A percentile compares a stretch with the other conserved stretches of the same genome.
phyloP scores from a whole-genome alignment of 176 grass and related monocot genomes.

The Lolium multiflorum region DNA sequence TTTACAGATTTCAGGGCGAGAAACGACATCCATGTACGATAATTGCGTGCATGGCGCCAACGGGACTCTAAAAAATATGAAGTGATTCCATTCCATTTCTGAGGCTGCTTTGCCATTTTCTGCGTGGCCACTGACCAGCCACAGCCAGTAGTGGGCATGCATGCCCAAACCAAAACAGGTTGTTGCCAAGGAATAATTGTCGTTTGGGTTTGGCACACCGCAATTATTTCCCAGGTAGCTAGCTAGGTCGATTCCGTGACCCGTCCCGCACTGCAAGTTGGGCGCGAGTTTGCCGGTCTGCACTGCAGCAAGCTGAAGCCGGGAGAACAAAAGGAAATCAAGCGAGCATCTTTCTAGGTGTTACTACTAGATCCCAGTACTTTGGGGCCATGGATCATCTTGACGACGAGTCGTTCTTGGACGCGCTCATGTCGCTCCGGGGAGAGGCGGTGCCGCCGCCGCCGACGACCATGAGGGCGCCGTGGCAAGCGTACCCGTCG shows the following conservation, averaged over 20 bases:
- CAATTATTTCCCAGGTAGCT: slow-evolving; percentile 30
- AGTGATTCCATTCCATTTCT: slow-evolving; percentile 48
- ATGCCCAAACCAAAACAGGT: not conserved
- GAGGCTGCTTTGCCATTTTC: not conserved
- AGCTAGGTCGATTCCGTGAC: not conserved
- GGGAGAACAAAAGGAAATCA: not conserved
- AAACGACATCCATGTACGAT: slow-evolving; percentile 31
- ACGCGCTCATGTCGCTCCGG: slow-evolving; percentile 74
- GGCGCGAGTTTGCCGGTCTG: no score
- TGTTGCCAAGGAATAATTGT: slow-evolving; percentile 47
- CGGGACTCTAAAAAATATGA: slow-evolving; percentile 32
- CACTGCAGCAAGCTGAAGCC: not conserved
- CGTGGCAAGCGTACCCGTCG: slow-evolving; percentile 52
- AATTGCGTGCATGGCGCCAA: slow-evolving; percentile 33
- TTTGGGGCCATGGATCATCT: slow-evolving; percentile 57
- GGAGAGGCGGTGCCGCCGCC: slow-evolving; percentile 44
- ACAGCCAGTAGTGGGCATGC: no score
- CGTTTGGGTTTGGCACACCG: slow-evolving; percentile 21
- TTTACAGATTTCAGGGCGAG: slow-evolving; percentile 40
- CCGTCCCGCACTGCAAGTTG: no score
- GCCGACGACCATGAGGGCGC: not conserved
- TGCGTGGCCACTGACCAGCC: not conserved
- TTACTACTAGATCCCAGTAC: not conserved
- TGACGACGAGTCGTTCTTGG: slow-evolving; percentile 72
- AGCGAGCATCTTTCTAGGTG: not conserved